Conservation (phyloP, 2,329 filamentous ascomycete species). For the Hypoxylon sp. region DNA sequence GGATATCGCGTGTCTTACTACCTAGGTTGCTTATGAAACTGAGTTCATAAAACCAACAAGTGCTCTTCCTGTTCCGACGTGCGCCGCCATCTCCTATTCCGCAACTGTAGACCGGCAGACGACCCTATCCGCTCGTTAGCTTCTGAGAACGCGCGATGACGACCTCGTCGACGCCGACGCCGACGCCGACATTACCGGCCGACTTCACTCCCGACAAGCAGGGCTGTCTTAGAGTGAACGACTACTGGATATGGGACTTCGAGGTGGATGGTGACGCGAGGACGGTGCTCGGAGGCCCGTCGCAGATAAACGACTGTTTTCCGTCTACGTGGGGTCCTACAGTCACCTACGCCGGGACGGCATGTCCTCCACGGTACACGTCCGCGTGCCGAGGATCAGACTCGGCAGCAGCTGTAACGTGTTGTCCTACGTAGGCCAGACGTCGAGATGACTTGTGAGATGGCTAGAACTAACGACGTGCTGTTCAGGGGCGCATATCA, state of each 20-base stretch:
- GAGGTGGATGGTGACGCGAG: conserved; percentile 14
- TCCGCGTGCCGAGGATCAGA: conserved; percentile 29
- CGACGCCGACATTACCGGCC: conserved; percentile 28
- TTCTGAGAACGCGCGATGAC: no score
- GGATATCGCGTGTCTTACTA: neutral
- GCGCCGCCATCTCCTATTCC: neutral
- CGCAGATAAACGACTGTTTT: conserved; percentile 38
- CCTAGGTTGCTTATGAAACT: neutral
- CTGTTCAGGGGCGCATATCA: conserved; percentile 2
- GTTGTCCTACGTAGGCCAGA: conserved; percentile 35
- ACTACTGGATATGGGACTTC: conserved; percentile 40
- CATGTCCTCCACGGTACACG: conserved; percentile 38
- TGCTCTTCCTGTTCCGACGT: neutral
- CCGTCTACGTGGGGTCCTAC: conserved; percentile 30
- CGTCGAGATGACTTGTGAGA: neutral
- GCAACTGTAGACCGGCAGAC: neutral
- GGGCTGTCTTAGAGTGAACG: conserved; percentile 31
- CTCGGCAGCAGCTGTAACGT: conserved; percentile 30
- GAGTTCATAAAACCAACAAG: neutral
- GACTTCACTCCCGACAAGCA: conserved; percentile 21
- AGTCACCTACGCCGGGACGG: conserved; percentile 30
- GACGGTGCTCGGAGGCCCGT: conserved; percentile 39
- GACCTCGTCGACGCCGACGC: conserved; percentile 10
- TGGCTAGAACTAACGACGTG: neutral
- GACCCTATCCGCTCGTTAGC: no score